phyloP scores from a whole-genome alignment of 2,329 filamentous ascomycete species.

The Pseudogymnoascus sp. region DNA sequence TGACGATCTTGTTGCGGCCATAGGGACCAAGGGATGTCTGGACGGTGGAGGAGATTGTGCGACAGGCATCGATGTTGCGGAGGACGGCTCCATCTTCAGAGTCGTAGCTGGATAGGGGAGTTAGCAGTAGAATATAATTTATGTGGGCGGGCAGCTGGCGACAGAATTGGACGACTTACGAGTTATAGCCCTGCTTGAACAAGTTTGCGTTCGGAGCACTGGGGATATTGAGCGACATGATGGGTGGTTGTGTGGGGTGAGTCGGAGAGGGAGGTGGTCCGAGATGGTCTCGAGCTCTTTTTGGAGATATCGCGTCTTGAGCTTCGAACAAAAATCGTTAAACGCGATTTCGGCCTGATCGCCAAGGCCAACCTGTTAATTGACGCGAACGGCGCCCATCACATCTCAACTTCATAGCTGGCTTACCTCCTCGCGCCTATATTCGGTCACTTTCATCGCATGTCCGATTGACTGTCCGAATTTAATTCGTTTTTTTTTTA shows the following conservation, averaged over 20 bases:
- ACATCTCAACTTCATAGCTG: not conserved
- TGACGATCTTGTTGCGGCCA: conserved; percentile 98
- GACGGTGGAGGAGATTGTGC: conserved; percentile 89
- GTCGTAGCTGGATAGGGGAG: conserved; percentile 65
- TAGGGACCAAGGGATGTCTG: conserved; percentile 96
- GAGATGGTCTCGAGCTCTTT: conserved; percentile 7
- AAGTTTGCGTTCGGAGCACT: conserved; percentile 86
- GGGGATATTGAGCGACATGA: conserved; percentile 94
- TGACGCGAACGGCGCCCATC: not conserved
- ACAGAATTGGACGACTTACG: not conserved
- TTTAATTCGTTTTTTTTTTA: not conserved
- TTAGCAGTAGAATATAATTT: conserved; percentile 30
- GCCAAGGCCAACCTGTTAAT: not conserved
- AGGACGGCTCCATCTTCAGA: conserved; percentile 97
- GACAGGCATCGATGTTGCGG: conserved; percentile 97
- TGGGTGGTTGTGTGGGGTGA: not conserved
- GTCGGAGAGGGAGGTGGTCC: not conserved
- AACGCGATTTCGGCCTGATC: conserved; percentile 8
- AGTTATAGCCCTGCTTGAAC: conserved; percentile 90
- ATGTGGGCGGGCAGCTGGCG: not conserved
- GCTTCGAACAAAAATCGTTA: conserved; percentile 10
- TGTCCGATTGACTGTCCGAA: not conserved
- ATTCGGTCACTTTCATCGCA: not conserved
- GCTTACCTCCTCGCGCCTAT: not conserved
- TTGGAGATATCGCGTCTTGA: conserved; percentile 2